Base-by-base conservation (phyloP, 1,284 basidiomycete genomes). In the Cutaneotrichosporon cavernicola region DNA sequence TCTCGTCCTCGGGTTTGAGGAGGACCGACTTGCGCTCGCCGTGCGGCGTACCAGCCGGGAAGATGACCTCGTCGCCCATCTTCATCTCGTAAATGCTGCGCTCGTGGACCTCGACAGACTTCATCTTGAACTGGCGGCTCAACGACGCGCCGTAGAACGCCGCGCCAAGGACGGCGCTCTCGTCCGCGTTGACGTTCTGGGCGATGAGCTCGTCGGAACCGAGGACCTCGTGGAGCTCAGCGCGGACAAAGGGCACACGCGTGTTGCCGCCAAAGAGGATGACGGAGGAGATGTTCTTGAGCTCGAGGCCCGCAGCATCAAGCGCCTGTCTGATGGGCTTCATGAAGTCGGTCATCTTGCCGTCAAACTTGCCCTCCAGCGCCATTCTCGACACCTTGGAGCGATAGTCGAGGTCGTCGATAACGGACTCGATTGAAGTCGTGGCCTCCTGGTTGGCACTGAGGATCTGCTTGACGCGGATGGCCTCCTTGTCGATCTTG, bases 101-200 rank as follows among this genome's bases (percentile, higher is more conserved):
- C 75, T 98, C 96, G 21, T 85, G 80, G 32, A 97, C 85, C 64
- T 91, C 90, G 77, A 98, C 90, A 69, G 90, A 88, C 83, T 99
- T 99, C 67, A 96, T 97, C 82, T 91, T 91, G 86, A 97, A 98
- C 76, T 93, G 91, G 47, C 89, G 85, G 73, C 90, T 93, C 57
- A 95, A 85, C 36, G 87, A 86, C 4, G 97, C 97, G 26, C 94
- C 97, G 71, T 97, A 89, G 61, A 97, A 88, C 2, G 91, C 97
- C 5, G 96, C 95, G 56, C 91, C 94, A 60, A 99, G 87, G 16
- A 97, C 96, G 13, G 91, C 90, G 0, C 94, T 92, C 83, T 99
- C 96, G 77, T 99, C 97, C 0, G 96, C 90, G 76, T 99, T 99
- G 62, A 99, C 92, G 72, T 97, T 97, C 73, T 90, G 85, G 8